Evolutionary conservation across 345 rosid species (phyloP).

Genomic region (Raphanus sativus): DNA sequence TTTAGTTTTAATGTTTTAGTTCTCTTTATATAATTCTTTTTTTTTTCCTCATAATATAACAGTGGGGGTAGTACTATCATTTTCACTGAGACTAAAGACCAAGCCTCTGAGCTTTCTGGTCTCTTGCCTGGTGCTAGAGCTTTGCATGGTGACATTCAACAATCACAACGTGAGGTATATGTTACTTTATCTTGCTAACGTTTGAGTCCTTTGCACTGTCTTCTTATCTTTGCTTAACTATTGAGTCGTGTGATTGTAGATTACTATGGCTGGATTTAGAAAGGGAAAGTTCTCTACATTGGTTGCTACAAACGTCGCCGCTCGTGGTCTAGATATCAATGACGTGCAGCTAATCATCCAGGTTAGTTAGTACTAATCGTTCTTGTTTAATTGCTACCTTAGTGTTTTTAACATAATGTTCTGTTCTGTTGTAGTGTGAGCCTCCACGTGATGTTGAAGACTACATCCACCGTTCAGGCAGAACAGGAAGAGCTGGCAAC

Average conservation of each 20-base stretch:
- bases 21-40: no score
- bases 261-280: conserved; percentile 88
- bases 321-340: conserved; percentile 93
- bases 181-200: no score
- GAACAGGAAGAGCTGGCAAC: conserved; percentile 99
- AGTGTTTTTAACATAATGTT: not conserved
- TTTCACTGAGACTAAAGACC: conserved; percentile 83
- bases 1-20: no score
- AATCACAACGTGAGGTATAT: conserved; percentile 83
- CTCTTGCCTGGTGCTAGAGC: conserved; percentile 82
- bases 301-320: conserved; percentile 97
- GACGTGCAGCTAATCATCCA: conserved; percentile 96
- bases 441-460: conserved; percentile 98
- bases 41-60: conserved; percentile 25
- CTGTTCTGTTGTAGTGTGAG: conserved; percentile 62
- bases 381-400: not conserved
- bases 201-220: no score
- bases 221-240: not conserved
- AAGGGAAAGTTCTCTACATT: conserved; percentile 81
- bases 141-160: conserved; percentile 94
- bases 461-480: conserved; percentile 96
- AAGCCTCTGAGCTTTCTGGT: conserved; percentile 89
- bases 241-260: conserved; percentile 45
- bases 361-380: conserved; percentile 55
- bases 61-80: conserved; percentile 95